Percentiles rank a stretch among this genome's conserved stretches.
Evolutionary conservation across 495 filamentous ascomycete genomes (phyloP).

Genomic region (Aspergillus biplanus): DNA sequence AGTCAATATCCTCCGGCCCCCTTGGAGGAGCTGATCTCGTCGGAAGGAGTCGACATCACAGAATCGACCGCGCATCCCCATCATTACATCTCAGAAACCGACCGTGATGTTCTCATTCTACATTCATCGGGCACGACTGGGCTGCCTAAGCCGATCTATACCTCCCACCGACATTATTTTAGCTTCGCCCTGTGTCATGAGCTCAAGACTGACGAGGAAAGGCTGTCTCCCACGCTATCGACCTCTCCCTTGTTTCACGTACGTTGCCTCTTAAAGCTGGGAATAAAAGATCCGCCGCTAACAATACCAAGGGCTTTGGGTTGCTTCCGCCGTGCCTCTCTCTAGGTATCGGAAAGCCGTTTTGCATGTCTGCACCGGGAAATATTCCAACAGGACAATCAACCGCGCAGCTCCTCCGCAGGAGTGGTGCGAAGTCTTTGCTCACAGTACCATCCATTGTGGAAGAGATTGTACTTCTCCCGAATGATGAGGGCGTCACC

Average conservation of each 20-base stretch:
- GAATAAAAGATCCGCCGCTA: background rate
- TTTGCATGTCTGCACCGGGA: conserved; percentile 36
- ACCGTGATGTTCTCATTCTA: conserved; percentile 46
- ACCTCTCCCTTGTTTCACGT: conserved; percentile 48
- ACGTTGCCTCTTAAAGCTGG: background rate
- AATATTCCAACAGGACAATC: conserved; percentile 36
- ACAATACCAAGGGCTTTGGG: conserved; percentile 35
- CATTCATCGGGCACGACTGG: conserved; percentile 54
- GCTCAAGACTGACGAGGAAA: conserved; percentile 32
- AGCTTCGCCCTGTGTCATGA: conserved; percentile 41
- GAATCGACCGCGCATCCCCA: background rate
- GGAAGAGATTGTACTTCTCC: conserved; percentile 44
- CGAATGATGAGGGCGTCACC: conserved; percentile 26
- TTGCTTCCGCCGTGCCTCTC: conserved; percentile 46
- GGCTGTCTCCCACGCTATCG: conserved; percentile 30
- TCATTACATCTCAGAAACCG: conserved; percentile 26
- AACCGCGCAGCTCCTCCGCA: conserved; percentile 33
- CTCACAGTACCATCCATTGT: conserved; percentile 52
- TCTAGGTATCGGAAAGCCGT: conserved; percentile 43
- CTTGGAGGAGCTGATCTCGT: background rate
- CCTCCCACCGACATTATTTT: conserved; percentile 47
- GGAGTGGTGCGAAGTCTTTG: conserved; percentile 33
- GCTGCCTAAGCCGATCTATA: conserved; percentile 49
- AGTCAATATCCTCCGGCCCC: background rate
- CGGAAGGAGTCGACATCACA: background rate